A percentile compares a stretch with the other conserved stretches of the same genome.
phyloP scores from a whole-genome alignment of 140 eudicot species.

The Eryngium alpinum region DNA sequence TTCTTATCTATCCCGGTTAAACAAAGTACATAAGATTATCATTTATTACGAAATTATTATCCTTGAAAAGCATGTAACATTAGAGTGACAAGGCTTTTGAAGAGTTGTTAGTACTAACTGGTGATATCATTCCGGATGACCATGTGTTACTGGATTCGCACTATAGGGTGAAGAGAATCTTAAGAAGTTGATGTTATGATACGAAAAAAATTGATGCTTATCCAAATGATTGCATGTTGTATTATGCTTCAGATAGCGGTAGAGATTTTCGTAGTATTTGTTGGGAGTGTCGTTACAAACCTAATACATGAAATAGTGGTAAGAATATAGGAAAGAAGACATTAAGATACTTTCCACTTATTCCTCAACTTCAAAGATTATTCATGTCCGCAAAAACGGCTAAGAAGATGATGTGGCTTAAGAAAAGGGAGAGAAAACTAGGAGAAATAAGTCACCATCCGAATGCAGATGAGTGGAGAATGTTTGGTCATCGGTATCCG shows the following conservation, averaged over 20 bases:
- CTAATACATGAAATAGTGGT: neutral
- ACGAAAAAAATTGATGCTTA: neutral
- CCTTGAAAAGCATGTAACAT: neutral
- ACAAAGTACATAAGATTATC: no score
- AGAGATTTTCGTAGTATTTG: neutral
- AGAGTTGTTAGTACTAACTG: neutral
- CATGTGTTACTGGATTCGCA: neutral
- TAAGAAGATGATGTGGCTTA: neutral
- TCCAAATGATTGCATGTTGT: neutral
- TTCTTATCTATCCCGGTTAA: no score
- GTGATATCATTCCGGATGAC: neutral
- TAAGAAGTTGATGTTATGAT: neutral
- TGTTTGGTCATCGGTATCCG: neutral
- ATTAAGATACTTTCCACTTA: neutral
- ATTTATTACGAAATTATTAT: neutral
- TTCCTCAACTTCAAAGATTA: neutral
- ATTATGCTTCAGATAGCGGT: neutral
- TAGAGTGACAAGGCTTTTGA: neutral
- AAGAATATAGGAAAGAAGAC: no score
- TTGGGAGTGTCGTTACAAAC: neutral
- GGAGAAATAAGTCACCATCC: neutral
- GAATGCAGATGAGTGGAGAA: neutral
- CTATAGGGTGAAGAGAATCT: neutral
- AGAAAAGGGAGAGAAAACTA: neutral
- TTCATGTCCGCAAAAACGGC: neutral